Conservation (phyloP, 2,329 filamentous ascomycete species). For the Ilyonectria destructans region DNA sequence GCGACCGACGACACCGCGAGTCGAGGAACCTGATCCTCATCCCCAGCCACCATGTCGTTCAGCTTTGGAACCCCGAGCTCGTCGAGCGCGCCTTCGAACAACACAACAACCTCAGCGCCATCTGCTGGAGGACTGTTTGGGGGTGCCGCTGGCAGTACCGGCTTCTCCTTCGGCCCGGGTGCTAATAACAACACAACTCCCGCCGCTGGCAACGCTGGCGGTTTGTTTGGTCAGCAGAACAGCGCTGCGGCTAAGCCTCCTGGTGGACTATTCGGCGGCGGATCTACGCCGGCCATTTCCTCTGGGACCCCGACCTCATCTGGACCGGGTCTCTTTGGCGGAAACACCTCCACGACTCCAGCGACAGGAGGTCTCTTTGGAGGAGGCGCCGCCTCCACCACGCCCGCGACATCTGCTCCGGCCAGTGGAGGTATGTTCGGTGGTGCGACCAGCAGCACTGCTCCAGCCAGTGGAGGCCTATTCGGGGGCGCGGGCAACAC, state of each 20-base stretch:
- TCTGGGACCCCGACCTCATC: slow-evolving; percentile 40
- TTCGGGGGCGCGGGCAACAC: slow-evolving; percentile 44
- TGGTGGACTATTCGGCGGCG: slow-evolving; percentile 48
- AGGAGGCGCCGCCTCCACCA: slow-evolving; percentile 45
- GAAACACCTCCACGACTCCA: slow-evolving; percentile 44
- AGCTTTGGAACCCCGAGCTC: slow-evolving; percentile 56
- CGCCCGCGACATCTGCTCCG: slow-evolving; percentile 43
- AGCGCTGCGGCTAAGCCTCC: slow-evolving; percentile 49
- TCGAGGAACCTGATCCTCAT: slow-evolving; percentile 42
- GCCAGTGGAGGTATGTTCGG: slow-evolving; percentile 52
- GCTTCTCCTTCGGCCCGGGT: slow-evolving; percentile 59
- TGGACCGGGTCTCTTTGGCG: slow-evolving; percentile 45
- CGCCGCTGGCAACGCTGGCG: slow-evolving; percentile 46
- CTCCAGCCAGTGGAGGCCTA: slow-evolving; percentile 44
- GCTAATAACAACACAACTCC: slow-evolving; percentile 49
- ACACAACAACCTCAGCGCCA: slow-evolving; percentile 56
- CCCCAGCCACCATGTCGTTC: slow-evolving; percentile 57
- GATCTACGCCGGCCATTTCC: slow-evolving; percentile 44
- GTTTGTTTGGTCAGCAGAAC: slow-evolving; percentile 55
- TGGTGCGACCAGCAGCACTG: slow-evolving; percentile 48
- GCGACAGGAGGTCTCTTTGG: slow-evolving; percentile 48
- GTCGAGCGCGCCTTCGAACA: slow-evolving; percentile 53
- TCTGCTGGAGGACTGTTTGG: slow-evolving; percentile 62
- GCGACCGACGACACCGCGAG: slow-evolving; percentile 36
- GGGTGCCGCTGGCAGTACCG: slow-evolving; percentile 50